These are phyloP conservation scores for Fusarium solani-melongenae DNA, from an alignment of 2,329 filamentous ascomycete genomes.

Conservation along the genomic window DNA sequence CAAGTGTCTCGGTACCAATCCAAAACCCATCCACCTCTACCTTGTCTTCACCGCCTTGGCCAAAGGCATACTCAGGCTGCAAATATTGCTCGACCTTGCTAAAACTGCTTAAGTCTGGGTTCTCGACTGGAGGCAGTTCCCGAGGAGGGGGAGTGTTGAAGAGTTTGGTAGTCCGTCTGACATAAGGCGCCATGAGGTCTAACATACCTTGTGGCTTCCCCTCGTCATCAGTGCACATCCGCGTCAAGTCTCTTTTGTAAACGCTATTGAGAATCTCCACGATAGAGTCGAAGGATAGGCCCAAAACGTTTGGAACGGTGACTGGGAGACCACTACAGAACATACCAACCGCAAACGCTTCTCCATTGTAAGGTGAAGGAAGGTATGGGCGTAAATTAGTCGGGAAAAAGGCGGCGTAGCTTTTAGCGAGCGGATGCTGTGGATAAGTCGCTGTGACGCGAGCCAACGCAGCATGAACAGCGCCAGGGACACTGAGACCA, in stretches of 20 bases:
- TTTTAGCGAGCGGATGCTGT: constrained; percentile 37
- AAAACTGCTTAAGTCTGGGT: constrained; percentile 46
- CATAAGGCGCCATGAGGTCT: constrained; percentile 23
- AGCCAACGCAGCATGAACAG: constrained; percentile 45
- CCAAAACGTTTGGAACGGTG: constrained; percentile 18
- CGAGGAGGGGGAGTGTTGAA: constrained; percentile 22
- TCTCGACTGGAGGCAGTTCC: constrained; percentile 41
- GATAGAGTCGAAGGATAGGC: constrained; percentile 38
- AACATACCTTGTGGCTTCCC: constrained; percentile 29
- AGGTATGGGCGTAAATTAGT: constrained; percentile 43
- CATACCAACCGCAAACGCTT: constrained; percentile 37
- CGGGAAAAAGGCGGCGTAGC: constrained; percentile 47
- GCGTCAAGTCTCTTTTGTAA: constrained; percentile 43
- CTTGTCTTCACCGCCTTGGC: constrained; percentile 12
- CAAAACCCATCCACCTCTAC: constrained; percentile 42
- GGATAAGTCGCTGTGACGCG: constrained; percentile 43
- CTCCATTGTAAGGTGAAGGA: constrained; percentile 40
- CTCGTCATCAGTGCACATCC: constrained; percentile 34
- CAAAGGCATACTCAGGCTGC: constrained; percentile 36
- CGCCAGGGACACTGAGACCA: constrained; percentile 43
- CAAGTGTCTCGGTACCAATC: constrained; percentile 47
- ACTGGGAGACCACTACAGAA: constrained; percentile 30
- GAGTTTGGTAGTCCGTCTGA: constrained; percentile 26
- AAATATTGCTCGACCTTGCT: constrained; percentile 40
- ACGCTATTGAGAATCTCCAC: constrained; percentile 36